Conservation (phyloP, 2,329 filamentous ascomycete species). For the Botrytis squamosa region DNA sequence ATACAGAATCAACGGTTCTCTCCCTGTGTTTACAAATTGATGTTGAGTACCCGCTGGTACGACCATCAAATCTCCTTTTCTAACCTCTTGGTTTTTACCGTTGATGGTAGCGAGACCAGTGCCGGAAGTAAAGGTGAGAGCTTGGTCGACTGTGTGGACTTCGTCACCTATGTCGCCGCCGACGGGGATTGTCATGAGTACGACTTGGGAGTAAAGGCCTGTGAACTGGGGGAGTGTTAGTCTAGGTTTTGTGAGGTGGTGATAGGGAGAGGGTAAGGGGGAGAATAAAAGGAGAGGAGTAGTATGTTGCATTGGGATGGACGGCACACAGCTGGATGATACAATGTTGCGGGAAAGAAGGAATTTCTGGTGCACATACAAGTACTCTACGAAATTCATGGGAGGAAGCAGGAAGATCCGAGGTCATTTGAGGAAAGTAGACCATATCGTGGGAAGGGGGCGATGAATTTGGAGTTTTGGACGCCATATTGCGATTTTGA, state of each 20-base stretch:
- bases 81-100: constrained; percentile 53
- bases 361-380: background rate
- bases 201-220: constrained; percentile 61
- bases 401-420: constrained; percentile 52
- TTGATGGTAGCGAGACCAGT: constrained; percentile 57
- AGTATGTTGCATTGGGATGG: background rate
- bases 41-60: constrained; percentile 66
- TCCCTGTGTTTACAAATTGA: constrained; percentile 62
- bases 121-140: constrained; percentile 62
- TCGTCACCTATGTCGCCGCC: constrained; percentile 66
- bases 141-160: constrained; percentile 64
- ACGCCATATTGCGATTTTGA: constrained; percentile 29
- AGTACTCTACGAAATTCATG: constrained; percentile 60
- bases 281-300: background rate
- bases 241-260: too few species aligned
- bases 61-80: constrained; percentile 46
- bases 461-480: constrained; percentile 33
- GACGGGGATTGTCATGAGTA: constrained; percentile 63
- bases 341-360: background rate
- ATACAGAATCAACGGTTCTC: constrained; percentile 58
- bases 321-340: background rate
- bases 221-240: constrained; percentile 45
- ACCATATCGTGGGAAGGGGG: constrained; percentile 55
- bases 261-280: background rate
- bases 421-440: constrained; percentile 58